Conservation (phyloP, 2,329 filamentous ascomycete genomes). For the Microcyclospora pomicola region DNA sequence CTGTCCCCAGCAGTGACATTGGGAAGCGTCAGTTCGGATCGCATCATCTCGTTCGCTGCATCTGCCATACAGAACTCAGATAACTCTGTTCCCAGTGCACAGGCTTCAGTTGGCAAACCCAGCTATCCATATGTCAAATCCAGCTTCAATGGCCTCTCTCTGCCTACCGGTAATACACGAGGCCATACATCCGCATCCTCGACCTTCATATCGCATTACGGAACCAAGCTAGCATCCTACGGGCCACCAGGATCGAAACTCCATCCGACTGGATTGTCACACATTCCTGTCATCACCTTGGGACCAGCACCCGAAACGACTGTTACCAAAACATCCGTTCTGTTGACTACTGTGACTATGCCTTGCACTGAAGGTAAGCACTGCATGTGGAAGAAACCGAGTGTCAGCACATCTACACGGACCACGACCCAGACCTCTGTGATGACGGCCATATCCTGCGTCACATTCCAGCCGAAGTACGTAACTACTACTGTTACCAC, state of each 20-base stretch:
- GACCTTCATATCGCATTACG: neutral
- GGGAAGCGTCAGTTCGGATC: no score
- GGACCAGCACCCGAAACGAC: neutral
- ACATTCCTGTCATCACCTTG: neutral
- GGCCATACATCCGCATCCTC: no score
- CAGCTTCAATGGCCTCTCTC: no score
- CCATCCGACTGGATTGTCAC: neutral
- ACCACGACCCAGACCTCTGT: neutral
- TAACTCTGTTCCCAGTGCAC: no score
- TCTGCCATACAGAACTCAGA: no score
- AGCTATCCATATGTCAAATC: no score
- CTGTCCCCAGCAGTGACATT: no score
- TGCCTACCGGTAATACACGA: no score
- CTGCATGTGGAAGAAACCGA: neutral
- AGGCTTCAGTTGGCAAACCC: no score
- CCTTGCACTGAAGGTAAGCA: neutral
- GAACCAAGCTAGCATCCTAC: neutral
- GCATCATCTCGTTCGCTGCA: no score
- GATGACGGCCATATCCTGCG: conserved; percentile 2
- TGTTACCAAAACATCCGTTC: neutral
- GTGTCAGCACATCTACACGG: neutral
- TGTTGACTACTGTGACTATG: neutral
- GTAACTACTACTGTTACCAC: conserved; percentile 1
- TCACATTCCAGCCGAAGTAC: conserved; percentile 1
- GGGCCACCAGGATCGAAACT: neutral